Evolutionary conservation across 805 yeast genomes (phyloP), one percentile per base, ranked within the genome.

Genomic region (Candida lessepsii): DNA sequence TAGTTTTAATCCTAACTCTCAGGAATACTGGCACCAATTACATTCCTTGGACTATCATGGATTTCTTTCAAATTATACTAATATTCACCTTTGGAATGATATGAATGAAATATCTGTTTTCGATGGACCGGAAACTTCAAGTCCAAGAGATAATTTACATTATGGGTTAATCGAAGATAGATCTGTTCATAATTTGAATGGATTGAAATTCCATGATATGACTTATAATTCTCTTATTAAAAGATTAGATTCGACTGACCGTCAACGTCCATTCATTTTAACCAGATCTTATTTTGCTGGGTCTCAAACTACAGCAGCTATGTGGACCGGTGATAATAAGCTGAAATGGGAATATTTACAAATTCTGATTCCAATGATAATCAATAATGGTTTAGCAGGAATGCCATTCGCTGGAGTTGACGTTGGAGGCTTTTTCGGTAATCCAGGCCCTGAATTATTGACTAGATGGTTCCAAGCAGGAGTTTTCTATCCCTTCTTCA

Each of bases 301-400:
- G 0, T 86, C 96, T 2, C 98, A 93, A 62, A 73, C 90, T 51
- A 72, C 93, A 0, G 81, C 93, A 0, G 96, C 98, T 0, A 83
- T 86, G 78, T 93, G 99, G 99, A 88, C 96, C 0, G 99, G 99
- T 32, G 99, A 93, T 60, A 93, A 91, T 60, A 83, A 79, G 75
- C 87, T 96, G 2, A 82, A 75, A 49, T 93, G 99, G 99, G 93
- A 83, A 47, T 85, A 88, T 53, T 70, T 93, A 45, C 71, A 75
- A 50, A 72, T 78, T 4, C 86, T 96, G 0, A 74, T 88, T 32
- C 96, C 98, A 5, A 90, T 89, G 96, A 61, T 87, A 11, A 68
- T 93, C 44, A 86, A 95, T 3, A 75, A 82, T 48, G 88, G 89
- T 34, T 67, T 86, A 20, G 86, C 79, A 1, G 96, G 96, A 7